Evolutionary conservation across 1,284 basidiomycete genomes (phyloP), one percentile per base, ranked within the genome.

Genomic region (Puccinia triticina): DNA sequence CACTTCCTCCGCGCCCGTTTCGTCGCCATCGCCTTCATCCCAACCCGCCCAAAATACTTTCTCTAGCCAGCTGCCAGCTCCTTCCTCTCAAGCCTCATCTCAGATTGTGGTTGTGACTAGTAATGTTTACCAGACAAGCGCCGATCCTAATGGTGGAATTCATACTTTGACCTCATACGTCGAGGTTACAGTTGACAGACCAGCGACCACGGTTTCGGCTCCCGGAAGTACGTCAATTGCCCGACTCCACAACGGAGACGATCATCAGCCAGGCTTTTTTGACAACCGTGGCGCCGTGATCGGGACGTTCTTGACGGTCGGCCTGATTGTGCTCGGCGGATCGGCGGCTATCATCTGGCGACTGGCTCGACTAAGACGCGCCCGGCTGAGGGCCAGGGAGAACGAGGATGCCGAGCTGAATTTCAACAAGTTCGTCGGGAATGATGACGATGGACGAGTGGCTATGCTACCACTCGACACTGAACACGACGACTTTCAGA

Each of bases 311-410:
- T 69, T 69, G 66, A 69, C 66, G 1, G 23, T 69, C 8, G 66
- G 66, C 21, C 11, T 69, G n/a, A 69, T 69, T 29, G 66, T 69
- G n/a, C 66, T 69, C 43, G 66, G 43, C 26, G 66, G 66, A 4
- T 69, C 43, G 0, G 40, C 66, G 43, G 66, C 66, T 23, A 69
- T 69, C 66, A 69, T 69, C 43, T 69, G 66, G 66, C 40, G 66
- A 23, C 66, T 69, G 66, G 40, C 66, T 8, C 43, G 66, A 48
- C 43, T 69, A 4, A 69, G 66, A 69, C 66, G 66, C 43, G 43
- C 66, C 66, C 40, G 66, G n/a, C 23, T 48, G 26, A 37, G 66
- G n/a, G 66, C 40, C 43, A 69, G 66, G 26, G 18, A 46, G 14
- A 37, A 69, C n/a, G 16, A 26, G 43, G 66, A 69, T 48, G 43